These are phyloP conservation scores for Onygenales sp. DNA, from an alignment of 2,329 filamentous ascomycete genomes.

Conservation along the genomic window DNA sequence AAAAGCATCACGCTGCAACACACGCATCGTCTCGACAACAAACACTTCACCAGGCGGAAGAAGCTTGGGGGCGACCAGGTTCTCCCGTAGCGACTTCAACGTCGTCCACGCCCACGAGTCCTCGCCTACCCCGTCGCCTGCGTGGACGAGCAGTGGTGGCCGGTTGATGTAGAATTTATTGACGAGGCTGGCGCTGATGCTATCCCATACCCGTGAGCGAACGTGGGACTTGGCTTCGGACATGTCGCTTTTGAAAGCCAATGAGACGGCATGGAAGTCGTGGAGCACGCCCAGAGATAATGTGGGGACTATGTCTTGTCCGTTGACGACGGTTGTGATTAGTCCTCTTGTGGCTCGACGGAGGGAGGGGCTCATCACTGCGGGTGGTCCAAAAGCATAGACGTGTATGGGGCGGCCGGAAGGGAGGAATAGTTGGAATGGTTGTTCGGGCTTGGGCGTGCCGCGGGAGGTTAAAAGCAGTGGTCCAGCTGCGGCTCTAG, in stretches of 20 bases:
- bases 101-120: constrained; percentile 60
- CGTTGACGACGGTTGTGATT: constrained; percentile 65
- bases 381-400: constrained; percentile 67
- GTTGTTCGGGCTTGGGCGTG: constrained; percentile 11
- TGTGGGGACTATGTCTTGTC: constrained; percentile 63
- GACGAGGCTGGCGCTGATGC: constrained; percentile 51
- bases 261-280: constrained; percentile 62
- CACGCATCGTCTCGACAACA: constrained; percentile 57
- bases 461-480: constrained; percentile 25
- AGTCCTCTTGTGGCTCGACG: constrained; percentile 62
- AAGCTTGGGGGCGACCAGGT: constrained; percentile 60
- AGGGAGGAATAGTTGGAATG: constrained; percentile 44
- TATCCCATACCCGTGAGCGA: constrained; percentile 55
- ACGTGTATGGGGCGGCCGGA: constrained; percentile 64
- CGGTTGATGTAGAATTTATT: constrained; percentile 51
- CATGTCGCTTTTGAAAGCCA: constrained; percentile 65
- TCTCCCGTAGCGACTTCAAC: constrained; percentile 55
- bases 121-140: constrained; percentile 47
- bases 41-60: constrained; percentile 71
- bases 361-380: constrained; percentile 61
- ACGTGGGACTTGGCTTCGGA: constrained; percentile 59
- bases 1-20: constrained; percentile 60
- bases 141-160: constrained; percentile 33
- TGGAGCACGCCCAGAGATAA: constrained; percentile 65
- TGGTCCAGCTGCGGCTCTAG: constrained; percentile 25